A percentile compares a stretch with the other conserved stretches of the same genome.
Conservation (phyloP, 768 basidiomycete species). For the Naematelia encephala region DNA sequence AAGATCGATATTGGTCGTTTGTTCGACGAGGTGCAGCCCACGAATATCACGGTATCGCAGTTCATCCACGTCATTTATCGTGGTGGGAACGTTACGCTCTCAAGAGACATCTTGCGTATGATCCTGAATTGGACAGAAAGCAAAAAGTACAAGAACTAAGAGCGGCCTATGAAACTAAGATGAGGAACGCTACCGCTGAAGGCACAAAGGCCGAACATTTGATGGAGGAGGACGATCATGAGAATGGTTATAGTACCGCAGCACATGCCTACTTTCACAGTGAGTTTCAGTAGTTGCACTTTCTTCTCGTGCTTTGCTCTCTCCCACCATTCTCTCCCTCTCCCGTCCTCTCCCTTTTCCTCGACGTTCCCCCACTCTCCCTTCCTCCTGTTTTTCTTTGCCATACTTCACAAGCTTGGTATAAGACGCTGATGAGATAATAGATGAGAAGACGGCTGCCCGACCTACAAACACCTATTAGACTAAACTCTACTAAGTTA, state of each 20-base stretch:
- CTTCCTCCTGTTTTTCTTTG: too few species aligned
- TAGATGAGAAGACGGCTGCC: neutral
- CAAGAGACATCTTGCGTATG: constrained; percentile 50
- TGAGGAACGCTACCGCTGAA: constrained; percentile 30
- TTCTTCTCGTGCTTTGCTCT: neutral
- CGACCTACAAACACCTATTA: neutral
- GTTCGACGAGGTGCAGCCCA: constrained; percentile 48
- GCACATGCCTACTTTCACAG: constrained; percentile 33
- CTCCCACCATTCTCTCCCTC: neutral
- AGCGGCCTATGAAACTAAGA: constrained; percentile 42
- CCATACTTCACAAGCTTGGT: neutral
- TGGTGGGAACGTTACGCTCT: constrained; percentile 49
- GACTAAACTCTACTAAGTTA: neutral
- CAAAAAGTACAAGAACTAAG: constrained; percentile 50
- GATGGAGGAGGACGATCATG: constrained; percentile 49
- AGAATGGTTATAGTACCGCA: constrained; percentile 33
- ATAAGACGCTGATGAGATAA: neutral
- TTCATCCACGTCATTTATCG: constrained; percentile 52
- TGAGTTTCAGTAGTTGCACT: too few species aligned
- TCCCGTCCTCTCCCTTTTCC: neutral
- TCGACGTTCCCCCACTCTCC: neutral
- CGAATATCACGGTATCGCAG: constrained; percentile 53
- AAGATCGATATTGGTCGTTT: constrained; percentile 52
- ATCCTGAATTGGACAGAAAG: constrained; percentile 50
- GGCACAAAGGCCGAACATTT: constrained; percentile 48